Evolutionary conservation across 148 eudicot species (phyloP).

Genomic region (Spergularia marina): DNA sequence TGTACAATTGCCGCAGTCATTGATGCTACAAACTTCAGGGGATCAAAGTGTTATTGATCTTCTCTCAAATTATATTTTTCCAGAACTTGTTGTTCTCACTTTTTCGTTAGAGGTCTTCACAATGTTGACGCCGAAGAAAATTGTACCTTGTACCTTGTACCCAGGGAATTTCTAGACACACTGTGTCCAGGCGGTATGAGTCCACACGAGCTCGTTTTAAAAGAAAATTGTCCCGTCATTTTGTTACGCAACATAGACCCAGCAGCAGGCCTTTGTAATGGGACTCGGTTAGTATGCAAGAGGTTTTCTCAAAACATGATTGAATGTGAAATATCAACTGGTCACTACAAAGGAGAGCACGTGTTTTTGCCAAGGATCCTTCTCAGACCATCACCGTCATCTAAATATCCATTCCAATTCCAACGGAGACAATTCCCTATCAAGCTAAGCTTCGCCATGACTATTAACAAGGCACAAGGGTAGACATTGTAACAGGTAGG

Average conservation of each 20-base stretch:
- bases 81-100: neutral
- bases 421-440: conserved; percentile 4
- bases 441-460: conserved; percentile 18
- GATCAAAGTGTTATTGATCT: too few species aligned
- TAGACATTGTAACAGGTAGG: neutral
- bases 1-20: too few species aligned
- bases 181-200: too few species aligned
- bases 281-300: too few species aligned
- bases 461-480: conserved; percentile 13
- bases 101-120: neutral
- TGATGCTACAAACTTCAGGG: too few species aligned
- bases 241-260: too few species aligned
- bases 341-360: neutral
- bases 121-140: neutral
- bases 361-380: neutral
- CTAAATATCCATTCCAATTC: neutral
- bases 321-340: neutral
- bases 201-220: too few species aligned
- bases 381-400: neutral
- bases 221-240: too few species aligned
- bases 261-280: too few species aligned
- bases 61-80: neutral
- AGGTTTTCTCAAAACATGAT: too few species aligned
- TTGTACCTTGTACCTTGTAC: neutral
- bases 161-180: neutral